These are phyloP conservation scores for Solanum chiquidenum DNA, from an alignment of 257 asterid genomes.

Conservation along the genomic window DNA sequence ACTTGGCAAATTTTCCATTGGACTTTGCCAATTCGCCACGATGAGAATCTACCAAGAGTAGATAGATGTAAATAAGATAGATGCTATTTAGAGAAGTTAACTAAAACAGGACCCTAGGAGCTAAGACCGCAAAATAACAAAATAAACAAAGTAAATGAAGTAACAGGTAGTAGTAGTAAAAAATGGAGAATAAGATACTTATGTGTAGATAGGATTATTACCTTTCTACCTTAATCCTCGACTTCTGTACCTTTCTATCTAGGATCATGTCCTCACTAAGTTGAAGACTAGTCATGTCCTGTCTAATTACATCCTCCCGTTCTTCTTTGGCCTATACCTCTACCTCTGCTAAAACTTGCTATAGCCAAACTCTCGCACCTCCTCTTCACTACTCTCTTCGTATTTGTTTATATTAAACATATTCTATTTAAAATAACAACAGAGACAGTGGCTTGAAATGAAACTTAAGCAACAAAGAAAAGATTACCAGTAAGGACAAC, in stretches of 20 bases:
- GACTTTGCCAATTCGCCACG: slow-evolving; percentile 58
- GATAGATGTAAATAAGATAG: background rate
- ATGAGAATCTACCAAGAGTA: slow-evolving; percentile 42
- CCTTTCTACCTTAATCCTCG: background rate
- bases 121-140: background rate
- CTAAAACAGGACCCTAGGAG: background rate
- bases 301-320: background rate
- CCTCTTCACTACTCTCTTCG: background rate
- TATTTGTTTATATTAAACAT: background rate
- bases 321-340: background rate
- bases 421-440: background rate
- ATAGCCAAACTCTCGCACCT: background rate
- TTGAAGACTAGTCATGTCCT: background rate
- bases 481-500: slow-evolving; percentile 70
- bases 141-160: background rate
- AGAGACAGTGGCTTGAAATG: background rate
- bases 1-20: slow-evolving; percentile 58
- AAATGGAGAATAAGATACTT: background rate
- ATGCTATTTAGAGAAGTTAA: background rate
- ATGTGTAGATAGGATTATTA: background rate
- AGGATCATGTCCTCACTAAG: background rate
- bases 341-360: background rate
- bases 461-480: background rate
- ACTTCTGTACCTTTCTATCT: background rate
- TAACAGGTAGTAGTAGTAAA: background rate